phyloP scores from a whole-genome alignment of 495 filamentous ascomycete genomes.

The Pyrenula aspistea region DNA sequence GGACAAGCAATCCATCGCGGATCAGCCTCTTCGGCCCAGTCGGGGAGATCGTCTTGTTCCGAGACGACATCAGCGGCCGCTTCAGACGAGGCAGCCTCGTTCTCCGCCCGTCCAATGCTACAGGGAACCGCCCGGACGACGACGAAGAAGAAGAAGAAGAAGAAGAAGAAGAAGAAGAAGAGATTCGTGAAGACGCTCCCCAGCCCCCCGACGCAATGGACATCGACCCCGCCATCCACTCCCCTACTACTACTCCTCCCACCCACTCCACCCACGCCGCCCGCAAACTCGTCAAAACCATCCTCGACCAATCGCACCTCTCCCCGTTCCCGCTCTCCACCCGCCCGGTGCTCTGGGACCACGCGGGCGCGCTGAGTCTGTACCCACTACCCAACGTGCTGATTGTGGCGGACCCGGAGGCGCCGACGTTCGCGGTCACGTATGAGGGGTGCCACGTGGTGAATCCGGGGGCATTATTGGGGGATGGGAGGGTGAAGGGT shows the following conservation, averaged over 20 bases:
- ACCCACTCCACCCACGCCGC: slow-evolving; percentile 45
- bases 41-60: slow-evolving; percentile 73
- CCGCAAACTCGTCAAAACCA: slow-evolving; percentile 78
- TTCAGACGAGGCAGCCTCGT: slow-evolving; percentile 63
- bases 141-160: slow-evolving; percentile 9
- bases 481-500: not conserved
- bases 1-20: slow-evolving; percentile 77
- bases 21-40: slow-evolving; percentile 72
- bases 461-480: slow-evolving; percentile 61
- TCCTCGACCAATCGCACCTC: slow-evolving; percentile 85
- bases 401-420: slow-evolving; percentile 70
- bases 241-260: no score
- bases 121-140: slow-evolving; percentile 12
- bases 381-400: slow-evolving; percentile 81
- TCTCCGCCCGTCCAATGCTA: slow-evolving; percentile 18
- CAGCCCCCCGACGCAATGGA: slow-evolving; percentile 3
- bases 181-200: slow-evolving; percentile 6
- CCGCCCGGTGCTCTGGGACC: slow-evolving; percentile 84
- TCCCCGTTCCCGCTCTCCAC: slow-evolving; percentile 68
- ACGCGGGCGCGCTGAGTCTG: slow-evolving; percentile 56
- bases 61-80: slow-evolving; percentile 73
- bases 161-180: slow-evolving; percentile 35
- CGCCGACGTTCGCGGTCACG: slow-evolving; percentile 67
- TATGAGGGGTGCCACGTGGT: slow-evolving; percentile 95
- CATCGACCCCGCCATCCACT: not conserved